A percentile compares a stretch with the other conserved stretches of the same genome.
Evolutionary conservation across 768 basidiomycete species (phyloP).

Genomic region (Termitomyces sp.): DNA sequence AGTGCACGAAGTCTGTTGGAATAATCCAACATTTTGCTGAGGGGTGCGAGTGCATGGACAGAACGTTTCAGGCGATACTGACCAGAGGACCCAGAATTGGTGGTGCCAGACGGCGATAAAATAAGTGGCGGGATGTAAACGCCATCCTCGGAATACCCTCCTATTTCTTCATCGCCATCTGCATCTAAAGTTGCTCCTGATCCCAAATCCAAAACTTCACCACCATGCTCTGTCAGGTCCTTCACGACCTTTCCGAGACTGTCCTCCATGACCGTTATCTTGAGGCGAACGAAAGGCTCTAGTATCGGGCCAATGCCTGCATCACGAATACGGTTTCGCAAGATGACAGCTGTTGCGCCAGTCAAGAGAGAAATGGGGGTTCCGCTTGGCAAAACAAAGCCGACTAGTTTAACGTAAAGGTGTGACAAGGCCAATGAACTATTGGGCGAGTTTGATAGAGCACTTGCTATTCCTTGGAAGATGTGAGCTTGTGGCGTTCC

Average conservation of each 20-base stretch:
- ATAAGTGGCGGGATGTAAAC: constrained; percentile 72
- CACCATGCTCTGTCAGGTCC: constrained; percentile 79
- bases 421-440: constrained; percentile 67
- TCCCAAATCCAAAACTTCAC: constrained; percentile 70
- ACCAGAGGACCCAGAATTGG: constrained; percentile 20
- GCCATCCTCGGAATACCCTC: constrained; percentile 52
- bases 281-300: constrained; percentile 73
- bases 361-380: constrained; percentile 48
- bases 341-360: constrained; percentile 58
- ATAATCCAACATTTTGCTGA: constrained; percentile 81
- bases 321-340: constrained; percentile 55
- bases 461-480: constrained; percentile 63
- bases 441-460: constrained; percentile 75
- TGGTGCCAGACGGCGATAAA: constrained; percentile 64
- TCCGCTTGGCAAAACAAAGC: constrained; percentile 36
- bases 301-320: constrained; percentile 69
- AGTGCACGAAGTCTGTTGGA: constrained; percentile 72
- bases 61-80: constrained; percentile 49
- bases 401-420: constrained; percentile 49
- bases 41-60: constrained; percentile 67
- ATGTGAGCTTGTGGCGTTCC: constrained; percentile 47
- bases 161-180: constrained; percentile 31
- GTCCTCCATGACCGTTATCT: constrained; percentile 61
- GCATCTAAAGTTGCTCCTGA: constrained; percentile 30
- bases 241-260: constrained; percentile 73